Base-by-base conservation (phyloP, 305 asterid genomes). In the Rubia peregrina region DNA sequence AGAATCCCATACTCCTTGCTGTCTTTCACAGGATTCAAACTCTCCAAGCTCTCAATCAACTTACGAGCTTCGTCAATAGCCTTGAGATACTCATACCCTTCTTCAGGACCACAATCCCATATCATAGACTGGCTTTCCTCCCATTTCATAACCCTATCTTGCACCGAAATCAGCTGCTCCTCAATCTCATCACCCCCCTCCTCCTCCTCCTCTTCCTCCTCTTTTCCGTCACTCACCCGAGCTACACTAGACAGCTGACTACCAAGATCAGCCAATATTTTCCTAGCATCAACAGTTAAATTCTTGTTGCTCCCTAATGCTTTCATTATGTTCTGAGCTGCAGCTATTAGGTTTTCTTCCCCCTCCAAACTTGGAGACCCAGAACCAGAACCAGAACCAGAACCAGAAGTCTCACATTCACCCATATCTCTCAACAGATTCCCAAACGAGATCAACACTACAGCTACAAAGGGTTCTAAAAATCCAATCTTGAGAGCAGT, bases 31-130 rank as follows among this genome's bases (percentile, higher is more conserved):
- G 69, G 42, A 75, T 81, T 72, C 79, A 79, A 78, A 69, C 71
- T 76, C 82, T 89, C 97, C 82, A 91, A 79, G 13, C 76, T 62
- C 66, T 89, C 89, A 10, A 74, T 81, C 82, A 91, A 66, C 55
- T 81, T 89, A 9, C 87, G 89, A 76, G 81, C 80, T 71, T 89
- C 93, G 55, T 89, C 95, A 3, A 86, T 96, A 6, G 85, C 84
- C 71, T 82, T 89, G 80, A 94, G 68, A 78, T 89, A 94, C 44
- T 87, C 89, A 67, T 79, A 70, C 30, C 84, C 93, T 75, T 88
- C 99, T 41, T 85, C 89, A 10, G 89, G 83, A 57, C 93, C 92
- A 79, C 79, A 85, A 75, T 94, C 99, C 95, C 95, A 91, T 71
- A 94, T 86, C 88, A 86, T 83, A 24, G 89, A 81, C 67, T 84